Conservation (phyloP, 148 eudicot genomes). For the Persicaria maculosa region DNA sequence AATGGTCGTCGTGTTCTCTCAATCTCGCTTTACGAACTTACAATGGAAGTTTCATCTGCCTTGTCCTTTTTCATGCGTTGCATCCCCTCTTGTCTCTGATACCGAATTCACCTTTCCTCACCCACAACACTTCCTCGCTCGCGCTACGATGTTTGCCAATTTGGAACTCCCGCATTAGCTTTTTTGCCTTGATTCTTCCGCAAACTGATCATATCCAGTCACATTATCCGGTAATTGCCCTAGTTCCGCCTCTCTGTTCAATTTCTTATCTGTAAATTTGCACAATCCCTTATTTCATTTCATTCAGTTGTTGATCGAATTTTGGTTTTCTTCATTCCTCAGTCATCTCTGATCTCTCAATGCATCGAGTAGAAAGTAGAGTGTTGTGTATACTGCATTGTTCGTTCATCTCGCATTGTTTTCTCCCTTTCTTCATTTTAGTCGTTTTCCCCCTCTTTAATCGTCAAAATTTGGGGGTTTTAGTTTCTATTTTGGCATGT, state of each 20-base stretch:
- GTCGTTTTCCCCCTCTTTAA: background rate
- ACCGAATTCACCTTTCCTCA: background rate
- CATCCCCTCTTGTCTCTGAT: background rate
- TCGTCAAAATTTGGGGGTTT: background rate
- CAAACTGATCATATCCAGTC: background rate
- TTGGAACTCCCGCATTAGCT: background rate
- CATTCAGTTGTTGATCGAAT: background rate
- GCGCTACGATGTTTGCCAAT: background rate
- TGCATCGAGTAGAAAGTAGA: background rate
- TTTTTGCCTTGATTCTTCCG: slow-evolving; percentile 1
- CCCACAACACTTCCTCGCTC: background rate
- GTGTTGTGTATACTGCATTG: background rate
- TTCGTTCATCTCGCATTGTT: background rate
- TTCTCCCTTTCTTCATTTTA: background rate
- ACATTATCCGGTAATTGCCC: background rate
- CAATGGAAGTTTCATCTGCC: background rate
- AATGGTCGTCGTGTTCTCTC: background rate
- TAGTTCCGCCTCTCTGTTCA: background rate
- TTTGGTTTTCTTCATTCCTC: background rate
- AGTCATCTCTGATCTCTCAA: background rate
- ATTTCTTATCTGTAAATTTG: background rate
- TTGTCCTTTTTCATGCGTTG: background rate
- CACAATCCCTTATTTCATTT: slow-evolving; percentile 3
- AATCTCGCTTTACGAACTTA: background rate
- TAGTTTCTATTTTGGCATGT: background rate